Evolutionary conservation across 495 filamentous ascomycete species (phyloP).

Genomic region (Penicillium ucsense): DNA sequence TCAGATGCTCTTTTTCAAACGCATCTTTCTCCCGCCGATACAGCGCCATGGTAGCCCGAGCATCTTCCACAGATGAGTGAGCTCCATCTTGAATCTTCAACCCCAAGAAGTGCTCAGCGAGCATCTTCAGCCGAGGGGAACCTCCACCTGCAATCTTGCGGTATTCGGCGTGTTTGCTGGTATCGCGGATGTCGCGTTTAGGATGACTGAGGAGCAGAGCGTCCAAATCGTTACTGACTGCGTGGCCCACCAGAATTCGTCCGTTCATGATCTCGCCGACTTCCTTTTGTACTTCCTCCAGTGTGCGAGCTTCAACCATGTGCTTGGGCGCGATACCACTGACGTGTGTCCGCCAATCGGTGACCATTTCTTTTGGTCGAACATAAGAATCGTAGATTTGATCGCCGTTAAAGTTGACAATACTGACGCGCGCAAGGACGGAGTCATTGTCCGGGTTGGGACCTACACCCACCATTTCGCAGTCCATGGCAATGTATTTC

Average conservation of each 20-base stretch:
- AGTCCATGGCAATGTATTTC: constrained; percentile 88
- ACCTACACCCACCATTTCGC: constrained; percentile 95
- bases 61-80: constrained; percentile 79
- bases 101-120: constrained; percentile 70
- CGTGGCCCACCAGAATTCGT: constrained; percentile 78
- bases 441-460: constrained; percentile 55
- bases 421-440: constrained; percentile 69
- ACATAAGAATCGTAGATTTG: constrained; percentile 91
- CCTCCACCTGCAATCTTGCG: constrained; percentile 63
- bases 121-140: constrained; percentile 64
- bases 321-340: constrained; percentile 66
- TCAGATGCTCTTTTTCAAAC: constrained; percentile 71
- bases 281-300: constrained; percentile 64
- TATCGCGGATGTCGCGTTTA: constrained; percentile 70
- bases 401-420: constrained; percentile 86
- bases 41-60: constrained; percentile 76
- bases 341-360: constrained; percentile 81
- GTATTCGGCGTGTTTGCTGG: constrained; percentile 65
- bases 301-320: constrained; percentile 56
- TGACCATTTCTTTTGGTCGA: constrained; percentile 61
- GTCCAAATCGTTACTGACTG: constrained; percentile 76
- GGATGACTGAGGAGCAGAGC: constrained; percentile 70
- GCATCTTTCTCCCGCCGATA: constrained; percentile 70
- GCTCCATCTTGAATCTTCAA: constrained; percentile 73
- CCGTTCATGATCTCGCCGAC: constrained; percentile 63